A percentile compares a stretch with the other conserved stretches of the same genome.
Evolutionary conservation across 208 protist genomes (phyloP).

Genomic region (Acanthamoeba lenticulata): DNA sequence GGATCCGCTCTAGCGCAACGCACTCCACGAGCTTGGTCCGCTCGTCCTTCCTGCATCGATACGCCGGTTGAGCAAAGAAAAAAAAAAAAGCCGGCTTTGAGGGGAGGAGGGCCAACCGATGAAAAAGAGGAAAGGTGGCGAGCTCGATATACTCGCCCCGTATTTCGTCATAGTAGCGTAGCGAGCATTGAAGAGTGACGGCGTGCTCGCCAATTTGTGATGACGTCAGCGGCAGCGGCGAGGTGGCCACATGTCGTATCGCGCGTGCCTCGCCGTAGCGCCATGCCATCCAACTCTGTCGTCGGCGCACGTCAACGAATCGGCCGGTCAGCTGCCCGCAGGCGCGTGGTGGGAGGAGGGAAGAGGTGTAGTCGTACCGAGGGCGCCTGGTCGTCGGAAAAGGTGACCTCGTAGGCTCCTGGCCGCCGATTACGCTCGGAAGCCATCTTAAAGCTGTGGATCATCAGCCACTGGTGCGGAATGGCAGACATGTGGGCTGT

Average conservation of each 20-base stretch:
- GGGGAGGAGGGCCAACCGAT: background rate
- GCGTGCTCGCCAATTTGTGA: background rate
- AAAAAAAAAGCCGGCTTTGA: background rate
- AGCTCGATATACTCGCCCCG: background rate
- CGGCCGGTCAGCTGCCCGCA: background rate
- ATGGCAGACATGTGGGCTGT: background rate
- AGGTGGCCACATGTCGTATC: background rate
- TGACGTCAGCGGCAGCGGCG: background rate
- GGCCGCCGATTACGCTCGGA: background rate
- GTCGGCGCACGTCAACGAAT: background rate
- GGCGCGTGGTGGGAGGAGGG: background rate
- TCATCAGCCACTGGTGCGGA: slow-evolving; percentile 1
- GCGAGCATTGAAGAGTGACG: background rate
- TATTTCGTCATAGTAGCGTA: slow-evolving; percentile 24
- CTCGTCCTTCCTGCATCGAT: background rate
- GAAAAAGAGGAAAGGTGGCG: background rate
- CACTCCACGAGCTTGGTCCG: background rate
- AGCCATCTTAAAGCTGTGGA: slow-evolving; percentile 3
- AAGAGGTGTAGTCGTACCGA: background rate
- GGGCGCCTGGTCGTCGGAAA: background rate
- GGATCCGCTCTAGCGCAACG: background rate
- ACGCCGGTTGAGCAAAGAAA: background rate
- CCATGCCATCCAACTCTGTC: slow-evolving; percentile 61
- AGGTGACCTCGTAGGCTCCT: background rate
- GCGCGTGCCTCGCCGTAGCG: slow-evolving; percentile 3